Percentiles rank a stretch among this genome's conserved stretches.
These are phyloP conservation scores for Brassica carinata DNA, from an alignment of 345 rosid genomes.

Conservation along the genomic window DNA sequence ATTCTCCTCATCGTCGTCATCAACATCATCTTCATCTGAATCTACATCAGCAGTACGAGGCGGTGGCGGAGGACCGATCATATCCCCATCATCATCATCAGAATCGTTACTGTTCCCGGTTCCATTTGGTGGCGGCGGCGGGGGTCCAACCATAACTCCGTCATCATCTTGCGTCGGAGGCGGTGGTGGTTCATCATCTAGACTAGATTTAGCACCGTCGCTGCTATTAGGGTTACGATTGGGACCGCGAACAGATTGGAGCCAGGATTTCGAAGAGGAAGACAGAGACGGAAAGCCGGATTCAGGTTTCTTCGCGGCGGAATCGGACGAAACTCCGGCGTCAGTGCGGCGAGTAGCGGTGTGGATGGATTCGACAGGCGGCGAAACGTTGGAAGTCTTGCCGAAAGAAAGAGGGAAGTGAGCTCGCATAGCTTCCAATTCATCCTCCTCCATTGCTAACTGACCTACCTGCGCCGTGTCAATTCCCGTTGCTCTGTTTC, in stretches of 20 bases:
- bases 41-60: constrained; percentile 29
- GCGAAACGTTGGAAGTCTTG: constrained; percentile 61
- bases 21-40: constrained; percentile 59
- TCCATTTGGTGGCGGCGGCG: constrained; percentile 48
- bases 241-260: constrained; percentile 45
- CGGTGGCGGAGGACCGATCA: constrained; percentile 69
- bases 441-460: constrained; percentile 63
- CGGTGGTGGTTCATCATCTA: constrained; percentile 43
- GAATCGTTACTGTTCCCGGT: constrained; percentile 26
- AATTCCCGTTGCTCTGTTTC: not conserved
- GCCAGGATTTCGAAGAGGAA: constrained; percentile 59
- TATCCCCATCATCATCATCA: constrained; percentile 47
- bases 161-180: constrained; percentile 36
- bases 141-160: constrained; percentile 60
- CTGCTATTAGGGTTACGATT: constrained; percentile 44
- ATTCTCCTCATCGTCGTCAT: constrained; percentile 52
- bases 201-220: constrained; percentile 11
- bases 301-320: constrained; percentile 13
- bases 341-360: constrained; percentile 70
- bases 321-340: constrained; percentile 31
- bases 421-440: constrained; percentile 67
- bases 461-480: not conserved
- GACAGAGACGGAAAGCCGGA: constrained; percentile 55
- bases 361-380: constrained; percentile 69
- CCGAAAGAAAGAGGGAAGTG: constrained; percentile 82